Evolutionary conservation across 2,329 filamentous ascomycete genomes (phyloP), one percentile per base, ranked within the genome.

Genomic region (Cercospora citrullina): DNA sequence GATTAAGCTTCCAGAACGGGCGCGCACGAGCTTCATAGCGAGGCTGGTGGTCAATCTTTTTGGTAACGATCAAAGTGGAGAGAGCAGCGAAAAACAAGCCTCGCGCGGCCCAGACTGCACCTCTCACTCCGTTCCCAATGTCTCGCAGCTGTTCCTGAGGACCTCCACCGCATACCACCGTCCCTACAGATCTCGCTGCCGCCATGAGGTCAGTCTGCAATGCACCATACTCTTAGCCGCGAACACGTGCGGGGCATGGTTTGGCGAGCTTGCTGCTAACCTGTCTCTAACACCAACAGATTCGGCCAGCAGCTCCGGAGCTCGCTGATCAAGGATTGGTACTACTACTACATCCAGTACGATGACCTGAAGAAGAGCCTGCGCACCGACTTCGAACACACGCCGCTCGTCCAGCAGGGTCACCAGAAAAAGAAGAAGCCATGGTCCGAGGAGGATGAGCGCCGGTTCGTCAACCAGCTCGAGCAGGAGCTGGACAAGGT

Each of bases 341-440:
- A 94, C 80, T 97, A 94, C 90, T 93, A 97, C 84, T 99, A 99
- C 83, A 97, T 99, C 82, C 91, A 93, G 82, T 99, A 99, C 83
- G 94, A 97, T 79, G 92, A 90, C 72, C 87, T 99, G 60, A 99
- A 99, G 83, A 85, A 87, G 73, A 89, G 93, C 72, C 89, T 99
- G 70, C 95, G 94, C 82, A 89, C 87, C 68, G 87, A 89, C 68
- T 91, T 86, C 72, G 87, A 89, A 68, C 82, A 79, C 68, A 79
- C 80, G 65, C 85, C 80, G 51, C 83, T 78, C 68, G 80, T 78
- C 71, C 76, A 73, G 68, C 76, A 79, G 61, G 77, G 77, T 63
- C 77, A 69, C 53, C 63, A 69, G 55, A 71, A 73, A 61, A 71
- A 71, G 48, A 84, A 84, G 75, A 87, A 85, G 72, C 85, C 89